These are phyloP conservation scores for Citrus medica DNA, from an alignment of 345 rosid genomes.

Conservation along the genomic window DNA sequence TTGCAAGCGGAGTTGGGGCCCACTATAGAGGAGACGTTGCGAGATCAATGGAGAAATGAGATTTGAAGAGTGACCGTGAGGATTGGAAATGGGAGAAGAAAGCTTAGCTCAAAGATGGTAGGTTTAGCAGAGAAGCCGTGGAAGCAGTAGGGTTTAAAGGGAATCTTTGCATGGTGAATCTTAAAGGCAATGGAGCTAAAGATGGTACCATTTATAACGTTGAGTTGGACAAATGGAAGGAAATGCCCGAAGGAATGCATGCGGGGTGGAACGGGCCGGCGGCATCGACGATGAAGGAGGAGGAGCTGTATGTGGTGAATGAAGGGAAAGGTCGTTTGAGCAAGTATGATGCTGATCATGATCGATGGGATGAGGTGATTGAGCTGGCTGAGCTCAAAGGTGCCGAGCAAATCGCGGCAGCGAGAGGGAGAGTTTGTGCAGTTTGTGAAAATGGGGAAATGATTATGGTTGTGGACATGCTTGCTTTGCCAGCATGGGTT, in stretches of 20 bases:
- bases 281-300: slow-evolving; percentile 34
- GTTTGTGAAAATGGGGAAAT: slow-evolving; percentile 28
- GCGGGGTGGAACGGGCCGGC: slow-evolving; percentile 60
- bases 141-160: slow-evolving; percentile 46
- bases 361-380: slow-evolving; percentile 36
- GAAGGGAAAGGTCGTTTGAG: slow-evolving; percentile 35
- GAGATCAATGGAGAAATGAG: slow-evolving; percentile 46
- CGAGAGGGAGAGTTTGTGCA: slow-evolving; percentile 37
- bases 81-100: slow-evolving; percentile 36
- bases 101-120: slow-evolving; percentile 36
- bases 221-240: neutral
- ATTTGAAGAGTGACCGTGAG: neutral
- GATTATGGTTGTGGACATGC: slow-evolving; percentile 37
- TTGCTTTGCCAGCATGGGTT: neutral
- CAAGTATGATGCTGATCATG: slow-evolving; percentile 28
- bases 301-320: slow-evolving; percentile 47
- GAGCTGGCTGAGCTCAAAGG: slow-evolving; percentile 37
- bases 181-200: neutral
- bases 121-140: slow-evolving; percentile 54
- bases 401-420: slow-evolving; percentile 39
- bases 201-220: neutral
- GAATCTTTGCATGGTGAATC: slow-evolving; percentile 14
- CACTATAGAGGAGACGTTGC: slow-evolving; percentile 31
- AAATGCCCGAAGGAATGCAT: slow-evolving; percentile 31
- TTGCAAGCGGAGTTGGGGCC: slow-evolving; percentile 44